Evolutionary conservation across 306 rosid genomes (phyloP), one percentile per base, ranked within the genome.

Genomic region (Vigna trinervia): DNA sequence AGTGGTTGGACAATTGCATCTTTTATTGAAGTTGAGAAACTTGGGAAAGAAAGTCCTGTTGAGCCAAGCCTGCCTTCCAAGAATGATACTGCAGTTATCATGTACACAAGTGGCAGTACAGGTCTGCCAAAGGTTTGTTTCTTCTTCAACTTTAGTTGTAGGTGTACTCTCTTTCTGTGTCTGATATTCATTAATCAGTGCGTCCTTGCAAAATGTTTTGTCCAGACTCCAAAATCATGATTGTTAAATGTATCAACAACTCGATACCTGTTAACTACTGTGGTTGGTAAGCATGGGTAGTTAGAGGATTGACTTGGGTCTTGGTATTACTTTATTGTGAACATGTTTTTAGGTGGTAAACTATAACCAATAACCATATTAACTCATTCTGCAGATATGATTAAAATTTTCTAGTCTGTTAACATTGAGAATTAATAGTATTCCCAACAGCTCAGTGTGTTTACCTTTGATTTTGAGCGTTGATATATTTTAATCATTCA

Each of bases 61-160:
- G 80, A 60, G 12, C 88, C 97, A 80, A 86, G 77, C 81, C 74
- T 94, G 48, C 98, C 98, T 82, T 89, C 95, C 46, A 92, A 92
- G 84, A 67, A 87, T 78, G 52, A 61, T 62, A 59, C 89, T 59
- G 98, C 94, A 63, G 93, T 94, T 72, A 67, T 92, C 70, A 94
- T 94, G 98, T 94, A 94, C 71, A 94, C 98, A 47, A 94, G 98
- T 71, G 98, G 98, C 54, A 94, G 98, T 73, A 89, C 97, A 46
- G 97, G 95, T 79, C 84, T 92, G 62, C 98, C 98, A 65, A 94
- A 94, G 97, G 97, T 94, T 81, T 56, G 86, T 81, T 80, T 71
- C 78, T 51, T 56, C 69, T 78, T 64, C 78, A 73, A 34, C 52
- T 72, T 67, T 52, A 71, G 45, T 64, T 64, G 38, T 23, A 60